A percentile compares a stretch with the other conserved stretches of the same genome.
These are phyloP conservation scores for Nannochloris sp. DNA, from an alignment of 139 green algal species.

Conservation along the genomic window DNA sequence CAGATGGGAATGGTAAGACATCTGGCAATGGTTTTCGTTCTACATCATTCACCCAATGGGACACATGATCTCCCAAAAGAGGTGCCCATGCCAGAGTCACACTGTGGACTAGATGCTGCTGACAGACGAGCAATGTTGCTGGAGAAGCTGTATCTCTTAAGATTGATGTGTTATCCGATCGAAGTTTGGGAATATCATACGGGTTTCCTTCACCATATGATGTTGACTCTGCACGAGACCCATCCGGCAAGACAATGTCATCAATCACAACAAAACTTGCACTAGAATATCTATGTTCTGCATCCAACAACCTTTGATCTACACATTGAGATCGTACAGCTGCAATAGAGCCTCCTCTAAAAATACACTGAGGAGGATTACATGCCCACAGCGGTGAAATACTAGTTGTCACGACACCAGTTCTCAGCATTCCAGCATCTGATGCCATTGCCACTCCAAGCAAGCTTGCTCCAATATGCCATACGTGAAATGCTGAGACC, in stretches of 20 bases:
- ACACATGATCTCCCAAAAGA: background rate
- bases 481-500: background rate
- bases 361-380: slow-evolving; percentile 1
- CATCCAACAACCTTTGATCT: background rate
- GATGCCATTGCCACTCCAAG: background rate
- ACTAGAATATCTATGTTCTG: background rate
- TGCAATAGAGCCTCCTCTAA: background rate
- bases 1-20: slow-evolving; percentile 5
- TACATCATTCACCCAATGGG: background rate
- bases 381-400: background rate
- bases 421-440: background rate
- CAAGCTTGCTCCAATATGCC: background rate
- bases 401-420: background rate
- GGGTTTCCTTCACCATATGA: too few species aligned
- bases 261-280: slow-evolving; percentile 1
- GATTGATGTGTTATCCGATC: too few species aligned
- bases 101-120: background rate
- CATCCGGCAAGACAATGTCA: background rate
- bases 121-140: background rate
- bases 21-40: slow-evolving; percentile 2
- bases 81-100: background rate
- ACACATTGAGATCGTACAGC: background rate
- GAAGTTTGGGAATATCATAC: too few species aligned
- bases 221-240: too few species aligned
- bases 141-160: too few species aligned